Percentiles rank a stretch among this genome's conserved stretches.
phyloP scores from a whole-genome alignment of 1,284 basidiomycete genomes.

The Gomphus bonarii region DNA sequence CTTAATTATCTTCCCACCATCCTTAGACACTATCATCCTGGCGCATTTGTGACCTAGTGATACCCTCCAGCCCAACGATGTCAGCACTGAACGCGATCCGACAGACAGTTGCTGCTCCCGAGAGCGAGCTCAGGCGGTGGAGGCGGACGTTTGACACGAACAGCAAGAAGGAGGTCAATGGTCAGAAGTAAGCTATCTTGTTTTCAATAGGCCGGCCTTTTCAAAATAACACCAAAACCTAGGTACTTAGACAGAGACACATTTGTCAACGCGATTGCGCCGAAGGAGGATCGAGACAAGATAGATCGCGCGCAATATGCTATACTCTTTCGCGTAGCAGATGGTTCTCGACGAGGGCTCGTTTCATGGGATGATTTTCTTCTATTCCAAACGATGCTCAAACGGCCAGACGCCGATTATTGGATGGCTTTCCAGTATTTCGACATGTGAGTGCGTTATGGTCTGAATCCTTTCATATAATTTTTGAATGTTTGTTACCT shows the following conservation, averaged over 20 bases:
- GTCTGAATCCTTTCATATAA: neutral
- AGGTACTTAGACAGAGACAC: constrained; percentile 76
- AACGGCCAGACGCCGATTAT: constrained; percentile 88
- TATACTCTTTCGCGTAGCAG: constrained; percentile 85
- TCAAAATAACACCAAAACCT: constrained; percentile 5
- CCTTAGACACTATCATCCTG: neutral
- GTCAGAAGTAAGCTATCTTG: constrained; percentile 62
- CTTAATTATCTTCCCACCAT: no score
- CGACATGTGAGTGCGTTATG: constrained; percentile 63
- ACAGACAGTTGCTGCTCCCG: constrained; percentile 59
- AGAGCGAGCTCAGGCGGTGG: constrained; percentile 81
- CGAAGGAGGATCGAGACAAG: constrained; percentile 71
- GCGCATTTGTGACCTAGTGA: neutral
- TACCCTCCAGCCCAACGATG: neutral
- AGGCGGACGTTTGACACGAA: constrained; percentile 75
- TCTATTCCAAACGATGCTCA: constrained; percentile 84
- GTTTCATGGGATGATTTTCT: constrained; percentile 93
- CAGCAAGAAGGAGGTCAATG: constrained; percentile 59
- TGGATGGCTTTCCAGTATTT: constrained; percentile 96
- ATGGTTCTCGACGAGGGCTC: constrained; percentile 63
- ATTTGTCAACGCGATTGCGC: constrained; percentile 90
- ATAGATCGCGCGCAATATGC: constrained; percentile 81
- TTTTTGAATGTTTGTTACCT: neutral
- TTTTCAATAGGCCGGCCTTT: neutral
- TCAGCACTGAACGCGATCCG: constrained; percentile 43